Conservation (phyloP, 768 basidiomycete species). For the Calocybe gangraenosa region DNA sequence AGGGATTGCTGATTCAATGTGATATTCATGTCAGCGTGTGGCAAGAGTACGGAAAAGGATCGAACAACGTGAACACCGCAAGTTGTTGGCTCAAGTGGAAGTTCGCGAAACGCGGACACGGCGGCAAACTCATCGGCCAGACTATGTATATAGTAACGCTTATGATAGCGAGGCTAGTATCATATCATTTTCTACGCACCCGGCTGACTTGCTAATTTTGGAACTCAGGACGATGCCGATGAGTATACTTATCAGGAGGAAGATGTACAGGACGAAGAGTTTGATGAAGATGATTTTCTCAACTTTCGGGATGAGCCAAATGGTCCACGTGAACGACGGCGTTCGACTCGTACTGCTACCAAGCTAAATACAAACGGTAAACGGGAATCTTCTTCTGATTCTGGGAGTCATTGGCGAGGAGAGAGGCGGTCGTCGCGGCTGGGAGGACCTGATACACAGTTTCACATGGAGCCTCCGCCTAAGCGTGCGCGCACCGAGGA, state of each 20-base stretch:
- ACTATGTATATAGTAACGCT: slow-evolving; percentile 75
- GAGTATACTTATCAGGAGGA: slow-evolving; percentile 68
- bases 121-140: slow-evolving; percentile 65
- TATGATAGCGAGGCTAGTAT: slow-evolving; percentile 60
- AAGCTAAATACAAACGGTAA: slow-evolving; percentile 48
- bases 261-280: slow-evolving; percentile 61
- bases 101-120: slow-evolving; percentile 77
- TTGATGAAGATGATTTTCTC: slow-evolving; percentile 50
- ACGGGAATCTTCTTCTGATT: slow-evolving; percentile 48
- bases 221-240: slow-evolving; percentile 51
- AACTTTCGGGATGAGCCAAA: slow-evolving; percentile 40
- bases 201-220: slow-evolving; percentile 28
- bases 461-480: slow-evolving; percentile 44
- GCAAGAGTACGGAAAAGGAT: slow-evolving; percentile 66
- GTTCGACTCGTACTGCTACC: slow-evolving; percentile 48
- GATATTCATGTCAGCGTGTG: slow-evolving; percentile 49
- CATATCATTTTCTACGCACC: slow-evolving; percentile 13
- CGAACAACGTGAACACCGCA: slow-evolving; percentile 66
- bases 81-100: slow-evolving; percentile 70
- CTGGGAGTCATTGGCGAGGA: slow-evolving; percentile 62
- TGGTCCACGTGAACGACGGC: slow-evolving; percentile 40
- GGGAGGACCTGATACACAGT: slow-evolving; percentile 50
- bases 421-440: slow-evolving; percentile 71
- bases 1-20: slow-evolving; percentile 6
- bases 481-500: slow-evolving; percentile 82